Percentiles rank a stretch among this genome's conserved stretches.
Evolutionary conservation across 1,284 basidiomycete species (phyloP).

Genomic region (Volvariella volvacea): DNA sequence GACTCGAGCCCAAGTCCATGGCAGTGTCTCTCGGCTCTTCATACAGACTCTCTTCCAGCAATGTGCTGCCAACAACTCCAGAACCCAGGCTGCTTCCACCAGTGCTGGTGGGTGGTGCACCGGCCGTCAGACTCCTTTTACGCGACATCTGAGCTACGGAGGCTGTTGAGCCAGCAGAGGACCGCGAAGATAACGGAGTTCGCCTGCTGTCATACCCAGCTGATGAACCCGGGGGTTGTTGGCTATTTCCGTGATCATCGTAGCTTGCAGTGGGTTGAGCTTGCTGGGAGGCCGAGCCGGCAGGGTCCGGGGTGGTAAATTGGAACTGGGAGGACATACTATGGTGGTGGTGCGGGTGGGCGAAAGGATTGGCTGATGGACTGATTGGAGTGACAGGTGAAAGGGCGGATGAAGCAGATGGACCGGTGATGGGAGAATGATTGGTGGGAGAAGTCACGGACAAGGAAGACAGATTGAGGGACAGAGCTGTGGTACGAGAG

Average conservation of each 20-base stretch:
- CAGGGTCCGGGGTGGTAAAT: constrained; percentile 28
- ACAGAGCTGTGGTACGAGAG: constrained; percentile 27
- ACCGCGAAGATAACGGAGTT: constrained; percentile 21
- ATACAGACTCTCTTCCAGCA: constrained; percentile 29
- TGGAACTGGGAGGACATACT: constrained; percentile 27
- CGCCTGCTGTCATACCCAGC: constrained; percentile 22
- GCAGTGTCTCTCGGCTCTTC: constrained; percentile 27
- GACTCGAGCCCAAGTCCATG: constrained; percentile 23
- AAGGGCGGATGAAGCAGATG: constrained; percentile 31
- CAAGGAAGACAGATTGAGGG: constrained; percentile 62
- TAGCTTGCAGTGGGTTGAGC: constrained; percentile 7
- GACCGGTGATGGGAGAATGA: constrained; percentile 50
- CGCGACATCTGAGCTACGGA: constrained; percentile 22
- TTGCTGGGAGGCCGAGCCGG: constrained; percentile 17
- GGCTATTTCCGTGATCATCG: not conserved
- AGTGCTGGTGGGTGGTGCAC: constrained; percentile 21
- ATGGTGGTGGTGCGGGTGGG: constrained; percentile 13
- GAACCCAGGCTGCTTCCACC: constrained; percentile 8
- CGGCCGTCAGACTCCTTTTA: constrained; percentile 55
- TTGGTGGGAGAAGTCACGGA: constrained; percentile 57
- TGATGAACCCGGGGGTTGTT: constrained; percentile 13
- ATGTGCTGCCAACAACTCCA: constrained; percentile 19
- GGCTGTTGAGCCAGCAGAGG: constrained; percentile 12
- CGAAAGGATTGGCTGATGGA: constrained; percentile 33
- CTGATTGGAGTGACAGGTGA: constrained; percentile 57